Conservation (phyloP, 202 grass and related monocot species). For the Schoenoplectus tabernaemontani region DNA sequence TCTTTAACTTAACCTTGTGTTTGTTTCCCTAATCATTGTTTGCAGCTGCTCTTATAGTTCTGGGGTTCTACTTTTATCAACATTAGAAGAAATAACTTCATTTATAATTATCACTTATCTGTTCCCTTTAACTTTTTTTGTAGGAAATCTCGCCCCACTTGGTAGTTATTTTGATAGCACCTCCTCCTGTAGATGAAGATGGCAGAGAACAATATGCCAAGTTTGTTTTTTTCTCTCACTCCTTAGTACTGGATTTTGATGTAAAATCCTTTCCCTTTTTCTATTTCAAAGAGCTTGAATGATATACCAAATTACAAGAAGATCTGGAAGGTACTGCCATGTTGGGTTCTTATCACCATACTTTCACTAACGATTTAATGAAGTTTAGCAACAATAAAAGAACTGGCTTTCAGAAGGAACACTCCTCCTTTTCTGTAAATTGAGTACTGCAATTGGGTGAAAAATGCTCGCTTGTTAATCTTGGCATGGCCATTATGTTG, state of each 20-base stretch:
- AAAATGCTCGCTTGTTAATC: background rate
- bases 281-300: background rate
- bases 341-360: background rate
- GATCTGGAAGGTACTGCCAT: background rate
- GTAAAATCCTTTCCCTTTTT: background rate
- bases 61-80: background rate
- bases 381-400: background rate
- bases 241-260: background rate
- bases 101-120: background rate
- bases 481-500: background rate
- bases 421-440: background rate
- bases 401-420: background rate
- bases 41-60: background rate
- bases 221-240: constrained; percentile 26
- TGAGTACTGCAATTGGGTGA: background rate
- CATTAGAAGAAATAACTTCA: background rate
- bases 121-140: background rate
- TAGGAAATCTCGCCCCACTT: constrained; percentile 21
- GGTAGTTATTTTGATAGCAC: constrained; percentile 69
- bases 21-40: background rate
- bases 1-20: too few species aligned
- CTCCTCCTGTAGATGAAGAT: constrained; percentile 76
- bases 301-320: background rate
- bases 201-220: constrained; percentile 72
- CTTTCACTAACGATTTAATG: background rate